phyloP scores from a whole-genome alignment of 2,329 filamentous ascomycete genomes.

The Colletotrichum aenigma region DNA sequence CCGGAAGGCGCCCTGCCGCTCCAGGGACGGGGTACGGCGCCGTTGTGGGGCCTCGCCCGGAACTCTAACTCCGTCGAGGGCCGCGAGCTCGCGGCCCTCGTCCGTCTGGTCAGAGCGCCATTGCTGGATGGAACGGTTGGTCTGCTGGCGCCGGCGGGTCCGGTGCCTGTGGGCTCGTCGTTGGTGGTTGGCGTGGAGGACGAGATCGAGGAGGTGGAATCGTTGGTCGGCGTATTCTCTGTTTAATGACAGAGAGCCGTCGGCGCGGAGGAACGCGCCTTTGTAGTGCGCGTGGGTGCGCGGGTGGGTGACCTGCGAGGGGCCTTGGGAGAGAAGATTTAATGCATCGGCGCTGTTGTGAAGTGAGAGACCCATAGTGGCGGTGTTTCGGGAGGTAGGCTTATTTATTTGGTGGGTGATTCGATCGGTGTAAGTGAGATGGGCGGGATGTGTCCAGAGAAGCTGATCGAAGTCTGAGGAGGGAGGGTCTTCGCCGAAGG shows the following conservation, averaged over 20 bases:
- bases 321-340: not conserved
- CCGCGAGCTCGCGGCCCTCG: conserved; percentile 38
- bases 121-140: not conserved
- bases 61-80: conserved; percentile 36
- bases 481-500: not conserved
- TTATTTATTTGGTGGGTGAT: not conserved
- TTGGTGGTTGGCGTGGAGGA: conserved; percentile 1
- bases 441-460: not conserved
- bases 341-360: conserved; percentile 2
- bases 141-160: not conserved
- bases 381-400: not conserved
- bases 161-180: not conserved
- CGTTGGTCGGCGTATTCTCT: not conserved
- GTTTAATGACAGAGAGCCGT: not conserved
- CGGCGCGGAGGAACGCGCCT: not conserved
- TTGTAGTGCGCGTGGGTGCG: not conserved
- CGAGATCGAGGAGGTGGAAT: conserved; percentile 8
- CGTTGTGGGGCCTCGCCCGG: conserved; percentile 38
- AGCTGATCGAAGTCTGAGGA: not conserved
- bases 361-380: conserved; percentile 5
- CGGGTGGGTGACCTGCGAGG: not conserved
- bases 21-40: conserved; percentile 38
- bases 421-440: not conserved
- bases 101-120: conserved; percentile 3
- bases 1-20: conserved; percentile 52